Evolutionary conservation across 1,139 yeast species (phyloP), one percentile per base, ranked within the genome.

Genomic region (Yamadazyma diospyri): DNA sequence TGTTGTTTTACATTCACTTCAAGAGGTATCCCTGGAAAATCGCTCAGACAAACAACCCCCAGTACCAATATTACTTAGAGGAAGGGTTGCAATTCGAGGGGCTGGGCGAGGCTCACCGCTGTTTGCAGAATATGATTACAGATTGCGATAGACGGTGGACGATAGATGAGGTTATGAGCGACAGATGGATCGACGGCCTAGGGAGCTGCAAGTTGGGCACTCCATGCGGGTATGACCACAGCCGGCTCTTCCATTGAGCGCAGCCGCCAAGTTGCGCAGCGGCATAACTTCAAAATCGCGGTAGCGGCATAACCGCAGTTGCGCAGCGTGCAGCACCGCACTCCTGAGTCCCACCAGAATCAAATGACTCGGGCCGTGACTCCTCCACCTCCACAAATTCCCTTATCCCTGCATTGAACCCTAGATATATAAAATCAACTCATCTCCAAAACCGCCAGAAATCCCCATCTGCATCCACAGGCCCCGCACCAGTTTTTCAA

Each of bases 11-110:
- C 40, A 42, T 69, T 37, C 12, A 57, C 3, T 44, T 47, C 16
- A 39, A 43, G 16, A 42, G 34, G 18, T 55, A 48, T 29, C 72
- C 72, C 4, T 69, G 75, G 74, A 51, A 51, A 38, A 39, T 45
- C 4, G 46, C 49, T 14, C 35, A 33, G 16, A 6, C 11, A 2
- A 40, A 34, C 7, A 29, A 38, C 24, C 15, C 13, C 6, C 12
- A 14, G 2, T 42, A 30, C 23, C 23, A 26, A 11, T 7, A 19
- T 3, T 40, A 22, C 23, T 14, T 17, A 14, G 23, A 16, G 3
- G 12, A 10, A 2, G 32, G 26, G 6, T 12, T 30, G 12, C 24
- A 24, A 12, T 16, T 29, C 4, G 7, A 26, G 5, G 16, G 21
- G 6, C 17, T 26, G 12, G 30, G 35, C n/a, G n/a, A n/a, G 2